Evolutionary conservation across 768 basidiomycete genomes (phyloP), one percentile per base, ranked within the genome.

Genomic region (Rickenella mellea): DNA sequence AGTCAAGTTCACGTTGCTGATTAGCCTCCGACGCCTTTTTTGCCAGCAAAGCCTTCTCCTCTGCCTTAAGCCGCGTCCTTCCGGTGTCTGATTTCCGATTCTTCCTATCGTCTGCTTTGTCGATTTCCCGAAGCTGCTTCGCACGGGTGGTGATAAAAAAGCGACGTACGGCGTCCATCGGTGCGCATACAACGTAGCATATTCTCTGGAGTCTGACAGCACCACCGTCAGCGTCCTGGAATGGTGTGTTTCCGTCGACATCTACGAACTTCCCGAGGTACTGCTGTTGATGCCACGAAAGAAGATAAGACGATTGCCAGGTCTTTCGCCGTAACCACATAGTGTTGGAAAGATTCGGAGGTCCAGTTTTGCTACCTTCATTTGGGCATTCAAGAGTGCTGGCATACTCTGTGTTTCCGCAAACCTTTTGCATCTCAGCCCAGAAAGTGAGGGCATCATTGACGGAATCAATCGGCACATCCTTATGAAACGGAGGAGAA

Each of bases 231-330:
- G 62, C 57, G 37, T 71, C 65, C 43, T 78, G 66, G 25, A 80
- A 54, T 3, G 78, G 71, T 0, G 72, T 77, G 10, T 55, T 50
- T 9, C 61, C 68, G 1, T 58, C 47, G 15, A 55, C 48, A 43
- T 76, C 67, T 11, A 75, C 56, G 41, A 69, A 74, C 42, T 67
- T 69, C 30, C 66, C 67, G 47, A 89, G 60, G 59, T 79, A 87
- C 42, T 73, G 73, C 29, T 64, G 72, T 57, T 89, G 86, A 54
- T 76, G 71, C 71, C 73, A 78, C 0, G 80, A 75, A 36, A 89
- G 58, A 42, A 68, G 63, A 52, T 87, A 88, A 5, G 65, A 55
- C 11, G 69, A 54, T 25, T 63, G 69, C 86, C 86, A 89, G 2
- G 78, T 77, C 2, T 60, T 61, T 19, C 58, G 49, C 14, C 80